A percentile compares a stretch with the other conserved stretches of the same genome.
Evolutionary conservation across 805 yeast species (phyloP).

Genomic region (Hanseniaspora guilliermondii): DNA sequence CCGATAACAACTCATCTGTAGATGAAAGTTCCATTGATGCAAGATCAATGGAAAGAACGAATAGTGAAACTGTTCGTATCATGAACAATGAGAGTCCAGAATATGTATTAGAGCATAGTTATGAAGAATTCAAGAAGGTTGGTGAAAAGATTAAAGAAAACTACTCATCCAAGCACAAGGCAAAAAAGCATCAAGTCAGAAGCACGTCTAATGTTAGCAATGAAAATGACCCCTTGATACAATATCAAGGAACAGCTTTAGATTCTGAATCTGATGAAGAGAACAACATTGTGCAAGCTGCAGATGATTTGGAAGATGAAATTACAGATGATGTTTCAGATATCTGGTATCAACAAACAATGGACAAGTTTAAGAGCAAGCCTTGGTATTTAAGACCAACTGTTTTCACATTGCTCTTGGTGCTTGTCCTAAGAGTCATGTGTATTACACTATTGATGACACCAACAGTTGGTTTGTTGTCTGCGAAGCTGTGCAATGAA

Average conservation of each 20-base stretch:
- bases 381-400: constrained; percentile 51
- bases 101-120: constrained; percentile 19
- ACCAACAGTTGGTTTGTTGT: constrained; percentile 29
- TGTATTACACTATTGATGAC: constrained; percentile 32
- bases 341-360: constrained; percentile 40
- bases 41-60: not conserved
- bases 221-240: not conserved
- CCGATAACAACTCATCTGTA: not conserved
- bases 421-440: constrained; percentile 34
- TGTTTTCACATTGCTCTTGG: constrained; percentile 35
- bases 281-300: constrained; percentile 7
- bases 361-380: constrained; percentile 32
- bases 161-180: too few species aligned
- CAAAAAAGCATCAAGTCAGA: not conserved
- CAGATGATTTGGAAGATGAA: constrained; percentile 1
- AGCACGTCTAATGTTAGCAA: constrained; percentile 1
- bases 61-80: constrained; percentile 2
- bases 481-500: constrained; percentile 33
- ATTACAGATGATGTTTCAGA: constrained; percentile 1
- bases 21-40: not conserved
- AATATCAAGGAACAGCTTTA: not conserved
- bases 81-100: constrained; percentile 19
- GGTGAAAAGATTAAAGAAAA: not conserved
- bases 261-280: constrained; percentile 16
- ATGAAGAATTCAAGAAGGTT: not conserved